A percentile compares a stretch with the other conserved stretches of the same genome.
phyloP scores from a whole-genome alignment of 129 eudicot genomes.

The Lactuca saligna region DNA sequence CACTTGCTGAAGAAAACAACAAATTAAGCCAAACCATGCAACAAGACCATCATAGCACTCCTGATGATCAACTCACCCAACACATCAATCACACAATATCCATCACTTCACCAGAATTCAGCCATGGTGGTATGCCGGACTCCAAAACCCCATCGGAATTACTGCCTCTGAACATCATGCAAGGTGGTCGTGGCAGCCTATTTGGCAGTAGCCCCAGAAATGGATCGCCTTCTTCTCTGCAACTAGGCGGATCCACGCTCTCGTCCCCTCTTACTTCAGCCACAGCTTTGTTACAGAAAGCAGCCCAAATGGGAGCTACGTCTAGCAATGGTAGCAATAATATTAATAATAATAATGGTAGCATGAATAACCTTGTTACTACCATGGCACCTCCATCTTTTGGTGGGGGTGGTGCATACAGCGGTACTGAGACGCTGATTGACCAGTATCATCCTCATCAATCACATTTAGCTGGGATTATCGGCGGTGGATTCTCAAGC shows the following conservation, averaged over 20 bases:
- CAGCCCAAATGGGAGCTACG: conserved; percentile 49
- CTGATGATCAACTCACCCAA: conserved; percentile 24
- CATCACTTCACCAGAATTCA: conserved; percentile 36
- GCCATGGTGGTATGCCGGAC: conserved; percentile 31
- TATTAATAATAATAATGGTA: neutral
- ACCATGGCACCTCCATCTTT: conserved; percentile 39
- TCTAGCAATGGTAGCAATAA: conserved; percentile 24
- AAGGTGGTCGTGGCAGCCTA: conserved; percentile 27
- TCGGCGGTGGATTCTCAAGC: conserved; percentile 35
- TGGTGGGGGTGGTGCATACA: conserved; percentile 20
- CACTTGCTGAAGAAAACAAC: conserved; percentile 40
- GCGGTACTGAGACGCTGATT: conserved; percentile 15
- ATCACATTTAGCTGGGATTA: conserved; percentile 28
- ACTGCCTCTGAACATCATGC: conserved; percentile 35
- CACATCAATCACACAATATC: conserved; percentile 33
- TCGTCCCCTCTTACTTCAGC: conserved; percentile 40
- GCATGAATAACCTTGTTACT: conserved; percentile 32
- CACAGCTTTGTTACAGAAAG: conserved; percentile 44
- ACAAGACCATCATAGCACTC: conserved; percentile 28
- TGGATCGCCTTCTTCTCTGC: conserved; percentile 28
- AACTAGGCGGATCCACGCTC: conserved; percentile 30
- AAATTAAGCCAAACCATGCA: conserved; percentile 32
- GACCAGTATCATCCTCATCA: conserved; percentile 35
- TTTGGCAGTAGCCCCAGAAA: conserved; percentile 28
- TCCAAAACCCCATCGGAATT: conserved; percentile 29